Conservation (phyloP, 257 asterid species). For the Apocynum venetum region DNA sequence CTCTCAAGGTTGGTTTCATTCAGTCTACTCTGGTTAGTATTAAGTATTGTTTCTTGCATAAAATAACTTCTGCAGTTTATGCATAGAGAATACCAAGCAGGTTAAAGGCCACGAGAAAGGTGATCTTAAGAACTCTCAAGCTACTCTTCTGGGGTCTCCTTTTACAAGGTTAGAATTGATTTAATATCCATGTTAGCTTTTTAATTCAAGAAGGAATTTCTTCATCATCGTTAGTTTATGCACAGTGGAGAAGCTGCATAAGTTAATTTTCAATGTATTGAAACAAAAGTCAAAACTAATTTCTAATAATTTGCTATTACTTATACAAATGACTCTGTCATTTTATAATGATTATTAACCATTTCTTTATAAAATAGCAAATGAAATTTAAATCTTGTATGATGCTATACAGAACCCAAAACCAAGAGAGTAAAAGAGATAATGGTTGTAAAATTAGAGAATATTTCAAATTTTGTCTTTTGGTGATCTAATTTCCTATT, state of each 20-base stretch:
- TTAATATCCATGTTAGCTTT: neutral
- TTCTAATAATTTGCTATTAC: neutral
- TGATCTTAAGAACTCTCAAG: slow-evolving; percentile 59
- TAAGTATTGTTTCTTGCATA: neutral
- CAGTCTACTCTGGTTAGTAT: neutral
- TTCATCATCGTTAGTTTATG: neutral
- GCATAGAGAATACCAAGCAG: slow-evolving; percentile 49
- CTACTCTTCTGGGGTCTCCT: slow-evolving; percentile 81
- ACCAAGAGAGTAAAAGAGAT: neutral
- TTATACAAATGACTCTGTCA: neutral
- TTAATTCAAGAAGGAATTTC: neutral
- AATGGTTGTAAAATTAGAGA: neutral
- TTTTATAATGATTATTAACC: neutral
- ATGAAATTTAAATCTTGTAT: neutral
- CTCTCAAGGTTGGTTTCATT: slow-evolving; percentile 46
- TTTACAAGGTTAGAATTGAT: slow-evolving; percentile 56
- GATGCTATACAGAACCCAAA: neutral
- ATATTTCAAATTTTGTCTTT: neutral
- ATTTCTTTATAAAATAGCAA: neutral
- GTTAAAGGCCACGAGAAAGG: slow-evolving; percentile 43
- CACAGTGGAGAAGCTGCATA: neutral
- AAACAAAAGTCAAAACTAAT: neutral
- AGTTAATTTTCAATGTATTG: neutral
- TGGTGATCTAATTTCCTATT: slow-evolving; percentile 3
- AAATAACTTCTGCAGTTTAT: slow-evolving; percentile 9